A percentile compares a stretch with the other conserved stretches of the same genome.
Conservation (phyloP, 1,139 yeast genomes). For the Blastobotrys apis region DNA sequence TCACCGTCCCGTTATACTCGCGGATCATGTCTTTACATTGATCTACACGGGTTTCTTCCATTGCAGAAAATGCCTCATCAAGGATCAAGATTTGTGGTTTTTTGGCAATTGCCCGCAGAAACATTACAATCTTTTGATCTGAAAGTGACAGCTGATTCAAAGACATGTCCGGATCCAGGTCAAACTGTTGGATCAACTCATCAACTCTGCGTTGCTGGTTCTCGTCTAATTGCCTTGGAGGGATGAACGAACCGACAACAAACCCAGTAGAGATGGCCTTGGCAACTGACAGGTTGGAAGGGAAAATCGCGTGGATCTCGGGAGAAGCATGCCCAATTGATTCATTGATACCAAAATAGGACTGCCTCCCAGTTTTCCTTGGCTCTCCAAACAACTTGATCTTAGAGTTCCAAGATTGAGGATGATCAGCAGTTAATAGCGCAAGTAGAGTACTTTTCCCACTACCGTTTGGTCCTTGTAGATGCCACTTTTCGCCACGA, state of each 20-base stretch:
- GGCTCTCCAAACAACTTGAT: constrained; percentile 60
- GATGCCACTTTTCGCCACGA: constrained; percentile 80
- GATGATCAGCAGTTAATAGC: constrained; percentile 88
- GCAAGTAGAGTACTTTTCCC: constrained; percentile 89
- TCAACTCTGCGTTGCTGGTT: constrained; percentile 39
- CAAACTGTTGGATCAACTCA: constrained; percentile 30
- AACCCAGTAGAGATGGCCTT: constrained; percentile 73
- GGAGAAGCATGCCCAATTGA: constrained; percentile 88
- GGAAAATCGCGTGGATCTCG: constrained; percentile 82
- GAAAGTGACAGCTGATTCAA: constrained; percentile 60
- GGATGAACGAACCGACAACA: constrained; percentile 55
- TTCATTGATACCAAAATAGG: constrained; percentile 73
- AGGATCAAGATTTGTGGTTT: constrained; percentile 72
- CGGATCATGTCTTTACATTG: constrained; percentile 64
- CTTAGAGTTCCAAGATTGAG: constrained; percentile 85
- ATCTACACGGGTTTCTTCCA: constrained; percentile 65
- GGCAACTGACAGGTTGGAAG: constrained; percentile 47
- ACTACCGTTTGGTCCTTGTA: constrained; percentile 84
- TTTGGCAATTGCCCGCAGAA: constrained; percentile 71
- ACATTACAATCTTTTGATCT: constrained; percentile 73
- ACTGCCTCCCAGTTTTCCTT: constrained; percentile 71
- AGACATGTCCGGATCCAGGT: constrained; percentile 33
- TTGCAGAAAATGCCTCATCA: constrained; percentile 92
- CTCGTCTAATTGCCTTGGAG: constrained; percentile 37
- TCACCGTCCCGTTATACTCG: constrained; percentile 61